Conservation (phyloP, 148 eudicot genomes). For the Vaccinium corymbosum region DNA sequence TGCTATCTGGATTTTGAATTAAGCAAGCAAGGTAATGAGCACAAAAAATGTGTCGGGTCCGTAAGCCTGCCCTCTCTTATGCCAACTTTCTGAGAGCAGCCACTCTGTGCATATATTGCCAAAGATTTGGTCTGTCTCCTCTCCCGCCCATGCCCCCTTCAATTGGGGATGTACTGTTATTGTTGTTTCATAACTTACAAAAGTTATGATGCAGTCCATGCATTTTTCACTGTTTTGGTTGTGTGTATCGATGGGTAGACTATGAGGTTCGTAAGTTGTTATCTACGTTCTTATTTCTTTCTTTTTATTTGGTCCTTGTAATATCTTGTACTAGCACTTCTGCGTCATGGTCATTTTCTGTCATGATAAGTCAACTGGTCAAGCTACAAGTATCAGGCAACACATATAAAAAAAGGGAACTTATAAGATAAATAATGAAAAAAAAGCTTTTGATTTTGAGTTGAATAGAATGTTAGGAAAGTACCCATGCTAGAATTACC, state of each 20-base stretch:
- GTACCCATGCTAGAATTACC: background rate
- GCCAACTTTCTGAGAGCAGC: background rate
- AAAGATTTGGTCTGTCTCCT: background rate
- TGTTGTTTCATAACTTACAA: background rate
- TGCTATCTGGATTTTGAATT: background rate
- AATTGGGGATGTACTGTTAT: background rate
- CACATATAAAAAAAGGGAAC: background rate
- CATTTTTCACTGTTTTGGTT: background rate
- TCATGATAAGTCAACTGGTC: background rate
- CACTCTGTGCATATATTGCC: background rate
- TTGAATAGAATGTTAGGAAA: background rate
- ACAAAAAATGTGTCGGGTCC: background rate
- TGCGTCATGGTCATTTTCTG: conserved; percentile 3
- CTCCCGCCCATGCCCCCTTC: background rate
- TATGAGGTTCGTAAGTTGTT: conserved; percentile 3
- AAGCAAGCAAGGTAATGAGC: background rate
- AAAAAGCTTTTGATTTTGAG: background rate
- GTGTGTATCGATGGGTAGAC: background rate
- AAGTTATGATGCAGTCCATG: background rate
- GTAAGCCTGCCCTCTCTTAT: background rate
- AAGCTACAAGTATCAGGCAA: background rate
- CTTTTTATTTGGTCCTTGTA: too few species aligned
- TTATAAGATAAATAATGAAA: background rate
- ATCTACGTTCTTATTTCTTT: background rate
- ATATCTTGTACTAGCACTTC: background rate